Percentiles rank a stretch among this genome's conserved stretches.
phyloP scores from a whole-genome alignment of 225 moss, liverwort and hornwort genomes.

The Marchantia paleacea region DNA sequence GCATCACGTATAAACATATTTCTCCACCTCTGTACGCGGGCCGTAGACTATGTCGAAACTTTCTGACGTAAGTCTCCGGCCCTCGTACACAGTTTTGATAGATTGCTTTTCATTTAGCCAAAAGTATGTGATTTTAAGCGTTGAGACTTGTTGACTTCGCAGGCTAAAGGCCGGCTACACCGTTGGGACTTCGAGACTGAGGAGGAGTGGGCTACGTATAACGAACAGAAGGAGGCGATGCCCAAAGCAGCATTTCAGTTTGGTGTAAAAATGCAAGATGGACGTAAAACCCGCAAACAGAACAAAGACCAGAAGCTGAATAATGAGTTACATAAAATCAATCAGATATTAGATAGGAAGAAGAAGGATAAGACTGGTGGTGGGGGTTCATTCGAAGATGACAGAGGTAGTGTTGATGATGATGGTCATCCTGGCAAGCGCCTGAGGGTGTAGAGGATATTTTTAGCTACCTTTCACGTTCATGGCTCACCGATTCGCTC shows the following conservation, averaged over 20 bases:
- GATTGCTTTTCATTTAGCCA: too few relatives aligned
- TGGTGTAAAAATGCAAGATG: slow-evolving; percentile 99
- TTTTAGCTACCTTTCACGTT: not conserved
- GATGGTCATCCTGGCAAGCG: slow-evolving; percentile 80
- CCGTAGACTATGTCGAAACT: too few relatives aligned
- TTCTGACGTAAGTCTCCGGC: too few relatives aligned
- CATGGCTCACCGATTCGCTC: not conserved
- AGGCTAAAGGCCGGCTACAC: slow-evolving; percentile 95
- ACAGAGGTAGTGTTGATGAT: slow-evolving; percentile 57
- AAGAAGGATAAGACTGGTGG: slow-evolving; percentile 68
- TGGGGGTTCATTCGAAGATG: slow-evolving; percentile 69
- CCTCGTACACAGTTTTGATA: too few relatives aligned
- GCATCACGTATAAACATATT: too few relatives aligned
- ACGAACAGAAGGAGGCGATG: slow-evolving; percentile 99
- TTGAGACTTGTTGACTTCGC: slow-evolving; percentile 20
- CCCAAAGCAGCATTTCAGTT: slow-evolving; percentile 99
- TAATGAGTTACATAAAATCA: slow-evolving; percentile 97
- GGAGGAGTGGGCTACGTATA: slow-evolving; percentile 99
- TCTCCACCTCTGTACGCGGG: too few relatives aligned
- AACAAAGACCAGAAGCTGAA: slow-evolving; percentile 99
- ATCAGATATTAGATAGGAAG: slow-evolving; percentile 92
- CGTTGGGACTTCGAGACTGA: slow-evolving; percentile 99
- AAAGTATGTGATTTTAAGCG: too few relatives aligned
- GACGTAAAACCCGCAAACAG: slow-evolving; percentile 96
- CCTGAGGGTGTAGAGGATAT: slow-evolving; percentile 35